Evolutionary conservation across 108 stramenopile genomes (phyloP).

Genomic region (Seminavis robusta): DNA sequence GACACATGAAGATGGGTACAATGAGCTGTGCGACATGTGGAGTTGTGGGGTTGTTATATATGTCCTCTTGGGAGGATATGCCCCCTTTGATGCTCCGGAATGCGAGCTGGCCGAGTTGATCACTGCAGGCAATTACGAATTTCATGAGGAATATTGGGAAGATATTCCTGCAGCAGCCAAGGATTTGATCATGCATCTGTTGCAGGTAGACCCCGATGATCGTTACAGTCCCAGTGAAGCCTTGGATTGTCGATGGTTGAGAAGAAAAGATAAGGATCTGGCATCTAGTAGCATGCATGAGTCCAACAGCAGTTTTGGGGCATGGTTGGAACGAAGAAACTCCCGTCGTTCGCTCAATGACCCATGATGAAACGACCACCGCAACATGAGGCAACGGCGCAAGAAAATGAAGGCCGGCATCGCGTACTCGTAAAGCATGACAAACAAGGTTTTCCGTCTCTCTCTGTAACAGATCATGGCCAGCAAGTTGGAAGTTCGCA

Average conservation of each 20-base stretch:
- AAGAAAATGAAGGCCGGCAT: too few relatives aligned
- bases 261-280: too few relatives aligned
- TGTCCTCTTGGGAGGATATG: constrained; percentile 69
- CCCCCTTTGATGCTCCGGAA: constrained; percentile 60
- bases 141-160: constrained; percentile 68
- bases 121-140: constrained; percentile 55
- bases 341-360: too few relatives aligned
- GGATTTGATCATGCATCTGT: constrained; percentile 66
- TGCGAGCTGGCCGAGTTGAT: constrained; percentile 57
- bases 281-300: too few relatives aligned
- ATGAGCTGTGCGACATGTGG: constrained; percentile 75
- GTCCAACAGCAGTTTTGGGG: too few relatives aligned
- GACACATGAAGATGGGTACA: constrained; percentile 35
- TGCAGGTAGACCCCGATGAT: constrained; percentile 40
- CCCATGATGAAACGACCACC: too few relatives aligned
- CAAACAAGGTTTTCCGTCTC: too few relatives aligned
- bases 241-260: constrained; percentile 40
- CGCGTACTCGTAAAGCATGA: too few relatives aligned
- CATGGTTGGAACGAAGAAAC: too few relatives aligned
- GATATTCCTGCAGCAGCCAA: constrained; percentile 73
- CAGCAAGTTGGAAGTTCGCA: too few relatives aligned
- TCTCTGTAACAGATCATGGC: too few relatives aligned
- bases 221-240: constrained; percentile 36
- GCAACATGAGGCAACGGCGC: too few relatives aligned
- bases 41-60: constrained; percentile 69